These are phyloP conservation scores for Trichoderma sp. DNA, from an alignment of 2,329 filamentous ascomycete genomes.

Conservation along the genomic window DNA sequence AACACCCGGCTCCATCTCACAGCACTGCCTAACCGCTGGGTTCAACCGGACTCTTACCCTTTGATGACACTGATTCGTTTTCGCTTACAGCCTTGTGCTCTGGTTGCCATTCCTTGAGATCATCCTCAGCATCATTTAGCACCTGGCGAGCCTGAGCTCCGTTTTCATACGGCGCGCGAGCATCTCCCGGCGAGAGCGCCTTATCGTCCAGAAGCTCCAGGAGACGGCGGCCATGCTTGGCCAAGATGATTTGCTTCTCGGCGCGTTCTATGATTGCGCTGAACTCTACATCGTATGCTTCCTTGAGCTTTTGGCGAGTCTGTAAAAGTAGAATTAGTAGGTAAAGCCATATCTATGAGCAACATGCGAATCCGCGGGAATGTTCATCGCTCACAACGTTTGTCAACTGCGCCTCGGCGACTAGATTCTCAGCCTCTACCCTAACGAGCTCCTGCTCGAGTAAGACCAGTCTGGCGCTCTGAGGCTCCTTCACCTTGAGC, in stretches of 20 bases:
- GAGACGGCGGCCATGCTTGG: slow-evolving; percentile 82
- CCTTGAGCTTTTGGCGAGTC: slow-evolving; percentile 95
- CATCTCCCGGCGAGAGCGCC: slow-evolving; percentile 82
- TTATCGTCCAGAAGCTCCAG: slow-evolving; percentile 84
- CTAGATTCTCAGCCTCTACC: slow-evolving; percentile 91
- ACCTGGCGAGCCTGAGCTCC: slow-evolving; percentile 72
- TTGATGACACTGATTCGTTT: slow-evolving; percentile 25
- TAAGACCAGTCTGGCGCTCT: slow-evolving; percentile 73
- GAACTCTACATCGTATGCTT: slow-evolving; percentile 86
- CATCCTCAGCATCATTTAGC: slow-evolving; percentile 87
- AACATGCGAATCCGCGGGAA: neutral
- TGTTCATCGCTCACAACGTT: slow-evolving; percentile 67
- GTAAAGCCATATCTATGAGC: neutral
- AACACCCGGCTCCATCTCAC: neutral
- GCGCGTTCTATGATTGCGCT: slow-evolving; percentile 90
- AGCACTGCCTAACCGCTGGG: slow-evolving; percentile 3
- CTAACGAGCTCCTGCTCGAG: slow-evolving; percentile 95
- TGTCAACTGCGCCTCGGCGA: slow-evolving; percentile 92
- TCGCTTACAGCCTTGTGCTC: slow-evolving; percentile 33
- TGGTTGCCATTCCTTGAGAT: slow-evolving; percentile 71
- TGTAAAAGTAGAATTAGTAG: slow-evolving; percentile 33
- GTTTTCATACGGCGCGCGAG: slow-evolving; percentile 64
- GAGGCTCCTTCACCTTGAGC: slow-evolving; percentile 88
- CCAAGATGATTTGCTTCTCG: slow-evolving; percentile 94
- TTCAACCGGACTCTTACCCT: slow-evolving; percentile 26